These are phyloP conservation scores for Polytrichum formosum DNA, from an alignment of 225 moss, liverwort and hornwort genomes.

Conservation along the genomic window DNA sequence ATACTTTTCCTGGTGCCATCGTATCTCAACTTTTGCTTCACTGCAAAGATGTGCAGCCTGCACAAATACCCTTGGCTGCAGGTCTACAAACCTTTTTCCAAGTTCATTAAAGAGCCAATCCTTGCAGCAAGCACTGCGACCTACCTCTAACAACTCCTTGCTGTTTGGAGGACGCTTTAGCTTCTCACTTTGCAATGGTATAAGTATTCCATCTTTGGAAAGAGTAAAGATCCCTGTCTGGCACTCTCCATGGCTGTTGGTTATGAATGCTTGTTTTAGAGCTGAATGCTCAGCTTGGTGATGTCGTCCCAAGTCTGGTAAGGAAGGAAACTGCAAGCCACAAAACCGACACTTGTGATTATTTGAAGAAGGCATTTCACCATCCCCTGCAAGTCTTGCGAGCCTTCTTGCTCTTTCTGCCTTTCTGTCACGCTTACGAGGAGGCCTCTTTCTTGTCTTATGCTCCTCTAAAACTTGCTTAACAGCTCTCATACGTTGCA, in stretches of 20 bases:
- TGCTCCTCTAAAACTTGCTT: slow-evolving; percentile 57
- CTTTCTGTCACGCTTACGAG: slow-evolving; percentile 69
- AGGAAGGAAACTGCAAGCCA: slow-evolving; percentile 40
- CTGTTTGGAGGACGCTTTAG: slow-evolving; percentile 47
- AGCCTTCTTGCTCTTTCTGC: slow-evolving; percentile 59
- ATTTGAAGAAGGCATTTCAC: slow-evolving; percentile 15
- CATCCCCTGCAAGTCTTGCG: slow-evolving; percentile 41
- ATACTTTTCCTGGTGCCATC: slow-evolving; percentile 67
- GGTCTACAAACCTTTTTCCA: slow-evolving; percentile 33
- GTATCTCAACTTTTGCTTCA: slow-evolving; percentile 64
- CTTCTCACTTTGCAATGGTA: slow-evolving; percentile 41
- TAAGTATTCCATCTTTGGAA: slow-evolving; percentile 52
- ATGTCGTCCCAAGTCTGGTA: slow-evolving; percentile 44
- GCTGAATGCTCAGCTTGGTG: slow-evolving; percentile 62
- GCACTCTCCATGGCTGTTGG: slow-evolving; percentile 51
- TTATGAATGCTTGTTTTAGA: slow-evolving; percentile 60
- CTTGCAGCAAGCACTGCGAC: slow-evolving; percentile 69
- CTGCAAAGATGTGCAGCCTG: slow-evolving; percentile 71
- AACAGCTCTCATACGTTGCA: slow-evolving; percentile 65
- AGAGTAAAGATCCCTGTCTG: slow-evolving; percentile 58
- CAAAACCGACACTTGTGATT: slow-evolving; percentile 53
- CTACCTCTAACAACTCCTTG: slow-evolving; percentile 51
- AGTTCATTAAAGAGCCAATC: slow-evolving; percentile 61
- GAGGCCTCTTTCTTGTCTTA: slow-evolving; percentile 34
- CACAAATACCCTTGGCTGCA: slow-evolving; percentile 58